These are phyloP conservation scores for Pisolithus sp. DNA, from an alignment of 768 basidiomycete species.

Conservation along the genomic window DNA sequence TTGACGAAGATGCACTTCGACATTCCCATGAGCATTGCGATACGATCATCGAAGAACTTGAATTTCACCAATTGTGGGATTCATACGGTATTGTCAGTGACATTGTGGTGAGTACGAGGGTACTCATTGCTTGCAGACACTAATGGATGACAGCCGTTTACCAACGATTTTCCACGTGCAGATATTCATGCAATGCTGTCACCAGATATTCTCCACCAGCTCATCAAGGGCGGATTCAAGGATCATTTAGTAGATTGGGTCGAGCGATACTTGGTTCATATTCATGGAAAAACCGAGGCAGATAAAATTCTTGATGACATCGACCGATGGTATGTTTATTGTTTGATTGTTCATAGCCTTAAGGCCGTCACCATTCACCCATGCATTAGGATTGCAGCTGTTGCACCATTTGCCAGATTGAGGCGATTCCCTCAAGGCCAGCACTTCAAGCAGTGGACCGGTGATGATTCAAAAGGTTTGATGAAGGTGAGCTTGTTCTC, in stretches of 20 bases:
- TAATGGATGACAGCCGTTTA: not conserved
- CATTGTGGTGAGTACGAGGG: not conserved
- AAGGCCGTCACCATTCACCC: too few species aligned
- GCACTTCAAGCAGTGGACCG: too few species aligned
- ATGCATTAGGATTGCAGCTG: too few species aligned
- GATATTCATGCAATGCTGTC: constrained; percentile 34
- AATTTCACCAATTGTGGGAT: constrained; percentile 16
- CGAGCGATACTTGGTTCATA: not conserved
- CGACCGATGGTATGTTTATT: too few species aligned
- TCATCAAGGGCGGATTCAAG: constrained; percentile 41
- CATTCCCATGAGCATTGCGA: constrained; percentile 16
- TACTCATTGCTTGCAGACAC: not conserved
- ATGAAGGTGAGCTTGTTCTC: not conserved
- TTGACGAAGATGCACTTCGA: not conserved
- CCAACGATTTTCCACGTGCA: not conserved
- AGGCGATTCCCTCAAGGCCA: too few species aligned
- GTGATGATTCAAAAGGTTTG: not conserved
- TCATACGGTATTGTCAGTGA: constrained; percentile 2
- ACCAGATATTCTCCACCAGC: constrained; percentile 40
- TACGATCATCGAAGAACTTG: constrained; percentile 6
- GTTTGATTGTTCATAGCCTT: too few species aligned
- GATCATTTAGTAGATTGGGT: constrained; percentile 35
- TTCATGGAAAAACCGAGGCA: too few species aligned
- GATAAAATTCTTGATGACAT: too few species aligned
- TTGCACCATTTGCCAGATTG: too few species aligned